phyloP scores from a whole-genome alignment of 2,329 filamentous ascomycete species.

The Penicillium sp. region DNA sequence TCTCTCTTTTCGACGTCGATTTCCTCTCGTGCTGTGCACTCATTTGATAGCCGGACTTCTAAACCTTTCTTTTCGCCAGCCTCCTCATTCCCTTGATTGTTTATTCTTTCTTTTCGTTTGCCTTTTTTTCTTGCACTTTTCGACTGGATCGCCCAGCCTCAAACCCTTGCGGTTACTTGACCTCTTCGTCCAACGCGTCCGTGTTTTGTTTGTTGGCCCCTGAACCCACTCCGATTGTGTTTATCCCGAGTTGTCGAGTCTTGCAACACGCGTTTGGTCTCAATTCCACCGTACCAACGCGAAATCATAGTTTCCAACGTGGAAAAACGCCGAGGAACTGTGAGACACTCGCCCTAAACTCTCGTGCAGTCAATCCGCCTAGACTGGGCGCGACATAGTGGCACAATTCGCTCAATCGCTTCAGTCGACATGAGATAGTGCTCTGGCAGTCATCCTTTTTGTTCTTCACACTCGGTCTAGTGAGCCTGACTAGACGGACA shows the following conservation, averaged over 20 bases:
- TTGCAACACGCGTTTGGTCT: constrained; percentile 2
- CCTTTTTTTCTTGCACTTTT: neutral
- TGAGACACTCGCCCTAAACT: neutral
- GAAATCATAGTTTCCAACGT: neutral
- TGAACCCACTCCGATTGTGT: neutral
- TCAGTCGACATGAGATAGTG: constrained; percentile 33
- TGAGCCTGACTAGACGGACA: constrained; percentile 28
- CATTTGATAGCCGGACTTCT: constrained; percentile 6
- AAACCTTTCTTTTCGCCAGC: constrained; percentile 6
- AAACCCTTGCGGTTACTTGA: constrained; percentile 5
- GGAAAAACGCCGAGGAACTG: neutral
- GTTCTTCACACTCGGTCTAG: constrained; percentile 19
- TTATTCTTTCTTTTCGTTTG: neutral
- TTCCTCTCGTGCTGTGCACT: constrained; percentile 24
- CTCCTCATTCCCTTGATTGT: constrained; percentile 1
- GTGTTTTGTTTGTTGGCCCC: neutral
- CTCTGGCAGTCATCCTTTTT: constrained; percentile 33
- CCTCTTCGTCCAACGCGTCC: neutral
- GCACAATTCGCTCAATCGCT: neutral
- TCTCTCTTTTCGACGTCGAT: neutral
- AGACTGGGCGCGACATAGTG: constrained; percentile 1
- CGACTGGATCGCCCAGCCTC: constrained; percentile 8
- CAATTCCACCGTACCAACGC: neutral
- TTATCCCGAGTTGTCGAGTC: neutral
- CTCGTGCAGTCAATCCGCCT: neutral